Conservation (phyloP, 495 filamentous ascomycete species). For the Antarctomyces pellizariae region DNA sequence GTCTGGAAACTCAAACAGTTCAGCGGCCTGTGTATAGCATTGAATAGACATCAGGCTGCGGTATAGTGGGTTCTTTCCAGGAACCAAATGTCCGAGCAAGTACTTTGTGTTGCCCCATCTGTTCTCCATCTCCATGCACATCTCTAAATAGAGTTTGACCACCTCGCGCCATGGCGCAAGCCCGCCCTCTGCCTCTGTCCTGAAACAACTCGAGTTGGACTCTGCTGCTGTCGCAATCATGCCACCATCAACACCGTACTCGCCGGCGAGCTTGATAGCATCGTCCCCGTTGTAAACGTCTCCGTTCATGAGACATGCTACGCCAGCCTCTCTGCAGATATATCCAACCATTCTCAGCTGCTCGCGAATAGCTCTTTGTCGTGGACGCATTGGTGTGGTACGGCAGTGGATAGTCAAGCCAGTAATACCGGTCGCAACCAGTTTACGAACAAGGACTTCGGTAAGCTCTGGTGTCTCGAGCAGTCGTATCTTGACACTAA, state of each 20-base stretch:
- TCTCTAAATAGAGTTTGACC: constrained; percentile 45
- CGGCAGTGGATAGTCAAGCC: constrained; percentile 87
- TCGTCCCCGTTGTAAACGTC: constrained; percentile 54
- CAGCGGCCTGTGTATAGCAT: constrained; percentile 40
- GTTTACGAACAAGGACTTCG: constrained; percentile 41
- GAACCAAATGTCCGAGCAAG: constrained; percentile 59
- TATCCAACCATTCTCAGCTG: constrained; percentile 59
- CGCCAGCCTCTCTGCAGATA: constrained; percentile 57
- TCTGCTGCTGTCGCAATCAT: constrained; percentile 94
- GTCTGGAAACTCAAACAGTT: constrained; percentile 34
- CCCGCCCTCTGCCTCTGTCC: constrained; percentile 35
- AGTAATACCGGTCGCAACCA: constrained; percentile 70
- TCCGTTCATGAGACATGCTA: constrained; percentile 86
- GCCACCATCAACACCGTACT: constrained; percentile 71
- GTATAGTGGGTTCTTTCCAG: constrained; percentile 45
- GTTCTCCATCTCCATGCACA: constrained; percentile 55
- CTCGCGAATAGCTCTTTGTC: constrained; percentile 66
- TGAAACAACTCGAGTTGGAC: constrained; percentile 68
- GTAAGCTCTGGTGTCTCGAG: constrained; percentile 55
- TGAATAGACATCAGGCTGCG: constrained; percentile 28
- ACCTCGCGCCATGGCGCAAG: constrained; percentile 48
- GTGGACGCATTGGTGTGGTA: constrained; percentile 82
- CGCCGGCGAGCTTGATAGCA: constrained; percentile 37
- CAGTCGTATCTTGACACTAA: constrained; percentile 86
- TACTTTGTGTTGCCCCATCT: constrained; percentile 82